These are phyloP conservation scores for Fusarium torreyae DNA, from an alignment of 2,329 filamentous ascomycete species.

Conservation along the genomic window DNA sequence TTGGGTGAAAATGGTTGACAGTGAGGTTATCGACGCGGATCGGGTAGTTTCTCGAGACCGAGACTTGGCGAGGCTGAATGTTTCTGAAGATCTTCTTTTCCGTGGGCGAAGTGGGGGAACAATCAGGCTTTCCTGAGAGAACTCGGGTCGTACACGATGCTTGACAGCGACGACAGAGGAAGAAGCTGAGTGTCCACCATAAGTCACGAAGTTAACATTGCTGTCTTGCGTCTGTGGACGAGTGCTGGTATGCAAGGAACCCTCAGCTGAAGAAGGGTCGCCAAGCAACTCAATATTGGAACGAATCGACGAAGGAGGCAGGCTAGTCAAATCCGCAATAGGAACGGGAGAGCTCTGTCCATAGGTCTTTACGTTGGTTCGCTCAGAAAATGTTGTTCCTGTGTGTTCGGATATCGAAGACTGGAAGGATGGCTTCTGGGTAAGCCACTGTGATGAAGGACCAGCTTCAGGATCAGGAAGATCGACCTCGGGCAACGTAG, in stretches of 20 bases:
- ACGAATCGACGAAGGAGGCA: slow-evolving; percentile 60
- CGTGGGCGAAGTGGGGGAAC: slow-evolving; percentile 69
- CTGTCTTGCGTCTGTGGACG: slow-evolving; percentile 57
- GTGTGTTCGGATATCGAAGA: slow-evolving; percentile 52
- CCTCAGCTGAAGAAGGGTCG: slow-evolving; percentile 64
- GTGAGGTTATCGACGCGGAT: slow-evolving; percentile 68
- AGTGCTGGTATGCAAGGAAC: slow-evolving; percentile 56
- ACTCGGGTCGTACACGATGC: slow-evolving; percentile 58
- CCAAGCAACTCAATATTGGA: slow-evolving; percentile 68
- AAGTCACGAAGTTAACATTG: slow-evolving; percentile 69
- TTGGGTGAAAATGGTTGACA: slow-evolving; percentile 68
- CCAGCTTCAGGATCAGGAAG: slow-evolving; percentile 37
- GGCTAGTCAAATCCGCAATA: slow-evolving; percentile 57
- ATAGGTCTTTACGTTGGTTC: slow-evolving; percentile 70
- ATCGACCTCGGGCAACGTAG: slow-evolving; percentile 52
- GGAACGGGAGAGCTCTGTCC: slow-evolving; percentile 60
- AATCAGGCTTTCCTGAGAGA: slow-evolving; percentile 73
- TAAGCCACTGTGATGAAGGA: slow-evolving; percentile 40
- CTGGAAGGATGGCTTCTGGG: slow-evolving; percentile 44
- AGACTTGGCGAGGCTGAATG: slow-evolving; percentile 64
- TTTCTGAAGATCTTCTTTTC: slow-evolving; percentile 64
- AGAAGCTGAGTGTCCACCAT: slow-evolving; percentile 61
- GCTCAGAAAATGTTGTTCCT: slow-evolving; percentile 64
- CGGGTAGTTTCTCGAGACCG: slow-evolving; percentile 69
- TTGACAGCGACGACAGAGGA: slow-evolving; percentile 55